These are phyloP conservation scores for Aquilaria yunnanensis DNA, from an alignment of 345 rosid species.

Conservation along the genomic window DNA sequence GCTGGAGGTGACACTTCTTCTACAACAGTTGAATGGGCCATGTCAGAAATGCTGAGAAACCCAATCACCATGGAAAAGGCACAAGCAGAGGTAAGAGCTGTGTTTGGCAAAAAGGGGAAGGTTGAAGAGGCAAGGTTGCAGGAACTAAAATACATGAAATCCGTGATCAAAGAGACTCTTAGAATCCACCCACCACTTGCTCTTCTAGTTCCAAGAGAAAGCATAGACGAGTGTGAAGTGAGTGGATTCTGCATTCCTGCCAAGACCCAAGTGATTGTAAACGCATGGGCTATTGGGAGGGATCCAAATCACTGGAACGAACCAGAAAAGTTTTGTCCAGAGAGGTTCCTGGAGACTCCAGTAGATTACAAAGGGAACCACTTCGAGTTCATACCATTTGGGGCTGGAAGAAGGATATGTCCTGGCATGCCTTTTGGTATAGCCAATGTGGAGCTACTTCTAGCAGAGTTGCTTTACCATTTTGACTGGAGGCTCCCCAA, in stretches of 20 bases:
- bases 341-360: constrained; percentile 9
- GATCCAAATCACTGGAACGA: not conserved
- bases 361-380: constrained; percentile 17
- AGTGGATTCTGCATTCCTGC: not conserved
- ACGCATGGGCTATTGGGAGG: too few relatives aligned
- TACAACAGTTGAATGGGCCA: too few relatives aligned
- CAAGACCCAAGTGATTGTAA: not conserved
- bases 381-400: constrained; percentile 16
- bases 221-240: not conserved
- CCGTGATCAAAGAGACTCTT: too few relatives aligned
- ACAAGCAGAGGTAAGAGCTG: too few relatives aligned
- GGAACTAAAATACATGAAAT: too few relatives aligned
- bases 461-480: not conserved
- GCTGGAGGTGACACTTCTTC: too few relatives aligned
- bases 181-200: too few relatives aligned
- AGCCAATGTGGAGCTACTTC: constrained; percentile 6
- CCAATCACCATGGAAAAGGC: too few relatives aligned
- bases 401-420: constrained; percentile 19
- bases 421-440: constrained; percentile 15
- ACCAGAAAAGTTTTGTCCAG: constrained; percentile 9
- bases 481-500: constrained; percentile 4
- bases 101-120: too few relatives aligned
- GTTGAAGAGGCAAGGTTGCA: too few relatives aligned
- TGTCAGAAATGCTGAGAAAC: too few relatives aligned
- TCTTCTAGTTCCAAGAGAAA: not conserved